Evolutionary conservation across 2,329 filamentous ascomycete species (phyloP).

Genomic region (Xylariaceae sp.): DNA sequence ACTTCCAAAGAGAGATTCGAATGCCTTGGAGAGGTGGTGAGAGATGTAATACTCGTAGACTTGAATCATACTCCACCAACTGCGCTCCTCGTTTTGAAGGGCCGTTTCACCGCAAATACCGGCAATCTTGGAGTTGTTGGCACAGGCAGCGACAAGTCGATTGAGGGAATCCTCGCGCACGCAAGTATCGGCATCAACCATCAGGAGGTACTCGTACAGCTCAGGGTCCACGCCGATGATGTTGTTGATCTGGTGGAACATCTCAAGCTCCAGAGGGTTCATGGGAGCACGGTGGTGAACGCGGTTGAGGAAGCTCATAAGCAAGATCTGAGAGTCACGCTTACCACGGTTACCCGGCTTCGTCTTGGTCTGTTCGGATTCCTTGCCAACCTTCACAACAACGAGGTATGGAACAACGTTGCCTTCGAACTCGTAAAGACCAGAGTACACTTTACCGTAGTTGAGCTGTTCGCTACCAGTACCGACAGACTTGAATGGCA

Average conservation of each 20-base stretch:
- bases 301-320: slow-evolving; percentile 97
- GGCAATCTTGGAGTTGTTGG: slow-evolving; percentile 91
- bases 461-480: slow-evolving; percentile 88
- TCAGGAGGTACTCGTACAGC: slow-evolving; percentile 92
- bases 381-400: slow-evolving; percentile 93
- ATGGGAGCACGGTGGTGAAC: slow-evolving; percentile 92
- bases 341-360: slow-evolving; percentile 98
- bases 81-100: slow-evolving; percentile 88
- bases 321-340: slow-evolving; percentile 90
- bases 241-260: slow-evolving; percentile 99
- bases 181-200: slow-evolving; percentile 96
- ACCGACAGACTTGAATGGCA: slow-evolving; percentile 92
- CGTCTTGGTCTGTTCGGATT: slow-evolving; percentile 82
- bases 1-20: slow-evolving; percentile 94
- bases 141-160: slow-evolving; percentile 83
- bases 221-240: slow-evolving; percentile 97
- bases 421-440: slow-evolving; percentile 94
- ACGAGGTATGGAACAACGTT: slow-evolving; percentile 97
- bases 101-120: slow-evolving; percentile 97
- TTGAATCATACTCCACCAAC: slow-evolving; percentile 99
- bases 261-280: slow-evolving; percentile 93
- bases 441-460: slow-evolving; percentile 97
- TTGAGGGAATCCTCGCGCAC: slow-evolving; percentile 91
- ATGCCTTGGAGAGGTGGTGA: slow-evolving; percentile 92
- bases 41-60: slow-evolving; percentile 99